These are phyloP conservation scores for Zygoascus tannicola DNA, from an alignment of 805 yeast species.

Conservation along the genomic window DNA sequence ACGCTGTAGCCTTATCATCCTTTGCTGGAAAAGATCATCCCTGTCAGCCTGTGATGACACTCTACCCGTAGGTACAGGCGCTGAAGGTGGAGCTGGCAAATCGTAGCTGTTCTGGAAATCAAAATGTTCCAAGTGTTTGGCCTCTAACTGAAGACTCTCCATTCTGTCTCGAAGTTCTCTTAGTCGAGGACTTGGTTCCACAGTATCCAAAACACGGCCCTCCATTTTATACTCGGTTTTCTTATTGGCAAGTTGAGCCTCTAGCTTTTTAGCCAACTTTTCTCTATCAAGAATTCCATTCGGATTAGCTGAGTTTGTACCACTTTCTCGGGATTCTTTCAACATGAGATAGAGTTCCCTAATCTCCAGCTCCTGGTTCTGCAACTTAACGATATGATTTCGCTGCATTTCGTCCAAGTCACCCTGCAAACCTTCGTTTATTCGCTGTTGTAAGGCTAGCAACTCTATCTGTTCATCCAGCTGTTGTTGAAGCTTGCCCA, in stretches of 20 bases:
- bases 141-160: conserved; percentile 78
- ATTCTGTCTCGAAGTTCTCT: conserved; percentile 69
- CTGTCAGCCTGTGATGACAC: conserved; percentile 5
- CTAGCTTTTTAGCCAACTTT: conserved; percentile 24
- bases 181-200: conserved; percentile 56
- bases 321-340: conserved; percentile 32
- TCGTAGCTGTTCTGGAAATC: conserved; percentile 72
- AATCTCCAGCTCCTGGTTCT: conserved; percentile 40
- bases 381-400: conserved; percentile 27
- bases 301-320: conserved; percentile 1
- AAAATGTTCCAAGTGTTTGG: conserved; percentile 75
- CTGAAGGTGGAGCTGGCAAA: conserved; percentile 30
- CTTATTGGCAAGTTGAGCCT: conserved; percentile 27
- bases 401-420: conserved; percentile 56
- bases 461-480: conserved; percentile 54
- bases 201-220: conserved; percentile 35
- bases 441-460: conserved; percentile 48
- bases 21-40: conserved; percentile 43
- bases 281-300: conserved; percentile 27
- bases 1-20: conserved; percentile 54
- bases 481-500: conserved; percentile 51
- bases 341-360: conserved; percentile 54
- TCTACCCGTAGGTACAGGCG: neutral
- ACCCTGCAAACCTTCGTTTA: conserved; percentile 48
- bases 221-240: conserved; percentile 34